Evolutionary conservation across 768 basidiomycete species (phyloP).

Genomic region (Mycena rebaudengoi): DNA sequence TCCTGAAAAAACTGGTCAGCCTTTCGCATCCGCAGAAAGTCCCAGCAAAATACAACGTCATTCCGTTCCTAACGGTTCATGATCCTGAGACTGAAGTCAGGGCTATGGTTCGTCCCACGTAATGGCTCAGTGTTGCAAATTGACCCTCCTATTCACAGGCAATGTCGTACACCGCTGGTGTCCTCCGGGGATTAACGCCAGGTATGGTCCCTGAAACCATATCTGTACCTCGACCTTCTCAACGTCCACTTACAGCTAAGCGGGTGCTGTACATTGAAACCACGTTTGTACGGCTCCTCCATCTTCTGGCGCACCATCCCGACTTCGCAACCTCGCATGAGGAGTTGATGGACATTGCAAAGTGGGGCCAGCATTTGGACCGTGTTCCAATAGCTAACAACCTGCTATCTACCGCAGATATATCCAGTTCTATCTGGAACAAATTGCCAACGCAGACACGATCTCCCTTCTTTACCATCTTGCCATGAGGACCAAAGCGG

Average conservation of each 20-base stretch:
- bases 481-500: conserved; percentile 84
- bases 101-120: conserved; percentile 55
- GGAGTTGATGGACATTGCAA: conserved; percentile 79
- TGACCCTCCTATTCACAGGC: conserved; percentile 49
- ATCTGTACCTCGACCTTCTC: background rate
- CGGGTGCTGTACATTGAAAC: conserved; percentile 79
- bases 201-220: conserved; percentile 49
- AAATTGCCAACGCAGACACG: conserved; percentile 81
- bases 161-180: conserved; percentile 59
- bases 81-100: conserved; percentile 91
- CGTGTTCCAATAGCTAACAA: too few relatives aligned
- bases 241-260: conserved; percentile 45
- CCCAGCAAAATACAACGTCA: conserved; percentile 76
- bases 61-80: conserved; percentile 89
- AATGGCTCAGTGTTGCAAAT: background rate
- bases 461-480: conserved; percentile 85
- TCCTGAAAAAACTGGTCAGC: conserved; percentile 77
- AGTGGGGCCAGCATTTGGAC: conserved; percentile 53
- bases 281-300: conserved; percentile 85
- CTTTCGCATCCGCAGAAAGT: conserved; percentile 73
- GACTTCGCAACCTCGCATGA: conserved; percentile 80
- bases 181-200: conserved; percentile 55
- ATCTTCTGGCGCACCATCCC: conserved; percentile 93
- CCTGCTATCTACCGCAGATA: too few relatives aligned
- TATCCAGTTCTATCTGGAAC: conserved; percentile 86